These are phyloP conservation scores for Eucalyptus paniculata DNA, from an alignment of 345 rosid species.

Conservation along the genomic window DNA sequence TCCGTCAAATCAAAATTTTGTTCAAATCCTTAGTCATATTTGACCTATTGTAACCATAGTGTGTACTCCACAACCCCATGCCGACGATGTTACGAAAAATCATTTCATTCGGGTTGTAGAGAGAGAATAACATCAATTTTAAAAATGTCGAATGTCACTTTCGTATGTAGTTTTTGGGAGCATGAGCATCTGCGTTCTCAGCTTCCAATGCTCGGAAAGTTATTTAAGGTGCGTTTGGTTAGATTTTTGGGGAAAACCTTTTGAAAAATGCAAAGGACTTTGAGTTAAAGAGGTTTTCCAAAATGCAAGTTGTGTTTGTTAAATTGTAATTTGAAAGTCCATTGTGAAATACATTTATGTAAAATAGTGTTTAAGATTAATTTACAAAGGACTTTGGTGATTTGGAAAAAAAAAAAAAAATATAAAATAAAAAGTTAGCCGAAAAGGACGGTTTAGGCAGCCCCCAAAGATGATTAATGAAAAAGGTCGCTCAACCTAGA, in stretches of 20 bases:
- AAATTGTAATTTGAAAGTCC: no score
- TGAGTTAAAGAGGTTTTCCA: rapidly evolving
- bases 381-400: no score
- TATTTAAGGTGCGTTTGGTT: rapidly evolving
- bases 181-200: not conserved
- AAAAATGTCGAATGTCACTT: not conserved
- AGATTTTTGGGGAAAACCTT: rapidly evolving
- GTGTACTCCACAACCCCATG: not conserved
- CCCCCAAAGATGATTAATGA: no score
- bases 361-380: no score
- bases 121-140: not conserved
- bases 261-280: no score
- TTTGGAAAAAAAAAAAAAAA: no score
- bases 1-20: not conserved
- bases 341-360: no score
- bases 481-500: rapidly evolving
- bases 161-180: not conserved
- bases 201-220: not conserved
- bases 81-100: not conserved
- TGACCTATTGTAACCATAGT: not conserved
- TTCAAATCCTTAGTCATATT: not conserved
- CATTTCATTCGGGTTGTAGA: not conserved
- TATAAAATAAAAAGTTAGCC: no score
- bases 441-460: no score
- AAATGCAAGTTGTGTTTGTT: no score